A percentile compares a stretch with the other conserved stretches of the same genome.
These are phyloP conservation scores for Plantago rigida DNA, from an alignment of 305 asterid species.

Conservation along the genomic window DNA sequence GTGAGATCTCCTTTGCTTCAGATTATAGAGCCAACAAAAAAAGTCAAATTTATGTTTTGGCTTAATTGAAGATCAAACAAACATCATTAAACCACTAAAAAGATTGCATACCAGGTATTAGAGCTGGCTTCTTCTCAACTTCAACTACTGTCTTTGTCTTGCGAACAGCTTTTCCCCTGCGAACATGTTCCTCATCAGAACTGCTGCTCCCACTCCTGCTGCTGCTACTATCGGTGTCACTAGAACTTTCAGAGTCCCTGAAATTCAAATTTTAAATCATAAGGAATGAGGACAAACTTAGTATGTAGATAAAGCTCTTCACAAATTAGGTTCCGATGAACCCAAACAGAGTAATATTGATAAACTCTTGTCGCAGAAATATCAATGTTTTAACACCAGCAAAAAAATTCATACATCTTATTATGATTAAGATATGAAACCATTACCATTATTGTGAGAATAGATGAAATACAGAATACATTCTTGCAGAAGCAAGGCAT, in stretches of 20 bases:
- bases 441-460: background rate
- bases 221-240: constrained; percentile 48
- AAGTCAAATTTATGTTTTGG: constrained; percentile 16
- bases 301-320: background rate
- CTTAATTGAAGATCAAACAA: constrained; percentile 3
- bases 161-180: constrained; percentile 28
- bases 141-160: constrained; percentile 28
- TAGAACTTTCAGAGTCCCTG: constrained; percentile 64
- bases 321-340: too few relatives aligned
- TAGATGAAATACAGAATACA: background rate
- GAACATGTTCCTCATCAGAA: constrained; percentile 52
- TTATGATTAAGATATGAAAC: too few relatives aligned
- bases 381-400: too few relatives aligned
- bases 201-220: constrained; percentile 47
- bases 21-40: constrained; percentile 15
- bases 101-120: constrained; percentile 32
- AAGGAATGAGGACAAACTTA: constrained; percentile 5
- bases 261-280: constrained; percentile 16
- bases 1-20: constrained; percentile 32
- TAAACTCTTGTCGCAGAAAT: too few relatives aligned
- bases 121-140: constrained; percentile 34
- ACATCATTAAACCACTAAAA: constrained; percentile 1
- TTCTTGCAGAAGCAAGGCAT: constrained; percentile 6
- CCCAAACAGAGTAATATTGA: too few relatives aligned
- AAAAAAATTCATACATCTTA: too few relatives aligned